A percentile compares a stretch with the other conserved stretches of the same genome.
These are phyloP conservation scores for Diaporthe capsici DNA, from an alignment of 2,329 filamentous ascomycete genomes.

Conservation along the genomic window DNA sequence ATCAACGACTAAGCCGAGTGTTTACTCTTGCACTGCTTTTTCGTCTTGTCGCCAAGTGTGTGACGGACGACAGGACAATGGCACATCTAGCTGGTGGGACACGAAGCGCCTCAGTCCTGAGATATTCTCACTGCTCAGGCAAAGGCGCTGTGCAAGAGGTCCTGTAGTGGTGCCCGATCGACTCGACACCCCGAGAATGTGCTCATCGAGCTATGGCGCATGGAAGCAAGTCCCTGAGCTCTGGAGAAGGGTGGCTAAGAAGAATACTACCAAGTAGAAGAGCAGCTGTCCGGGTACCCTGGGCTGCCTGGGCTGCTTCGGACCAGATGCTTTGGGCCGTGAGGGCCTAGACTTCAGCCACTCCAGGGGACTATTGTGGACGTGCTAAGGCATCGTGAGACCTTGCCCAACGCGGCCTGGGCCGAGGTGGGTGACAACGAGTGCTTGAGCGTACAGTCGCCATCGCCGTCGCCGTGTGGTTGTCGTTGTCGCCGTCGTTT, in stretches of 20 bases:
- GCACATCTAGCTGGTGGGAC: not conserved
- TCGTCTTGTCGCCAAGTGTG: not conserved
- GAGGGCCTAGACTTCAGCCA: slow-evolving; percentile 26
- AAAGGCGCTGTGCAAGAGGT: not conserved
- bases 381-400: slow-evolving; percentile 2
- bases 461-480: not conserved
- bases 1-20: not conserved
- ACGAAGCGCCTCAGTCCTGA: not conserved
- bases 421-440: not conserved
- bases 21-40: not conserved
- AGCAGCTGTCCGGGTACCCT: not conserved
- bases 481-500: not conserved
- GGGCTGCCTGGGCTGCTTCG: not conserved
- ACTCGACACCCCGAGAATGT: not conserved
- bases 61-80: not conserved
- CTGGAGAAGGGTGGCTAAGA: not conserved
- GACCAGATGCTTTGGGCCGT: slow-evolving; percentile 18
- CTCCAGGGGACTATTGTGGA: not conserved
- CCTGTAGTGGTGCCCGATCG: not conserved
- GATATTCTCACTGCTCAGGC: slow-evolving; percentile 4
- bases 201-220: slow-evolving; percentile 1
- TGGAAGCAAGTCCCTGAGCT: not conserved
- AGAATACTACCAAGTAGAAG: not conserved
- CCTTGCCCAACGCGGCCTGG: slow-evolving; percentile 14
- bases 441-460: not conserved